Percentiles rank a stretch among this genome's conserved stretches.
Evolutionary conservation across 768 basidiomycete genomes (phyloP).

Genomic region (Amanita subjunquillea): DNA sequence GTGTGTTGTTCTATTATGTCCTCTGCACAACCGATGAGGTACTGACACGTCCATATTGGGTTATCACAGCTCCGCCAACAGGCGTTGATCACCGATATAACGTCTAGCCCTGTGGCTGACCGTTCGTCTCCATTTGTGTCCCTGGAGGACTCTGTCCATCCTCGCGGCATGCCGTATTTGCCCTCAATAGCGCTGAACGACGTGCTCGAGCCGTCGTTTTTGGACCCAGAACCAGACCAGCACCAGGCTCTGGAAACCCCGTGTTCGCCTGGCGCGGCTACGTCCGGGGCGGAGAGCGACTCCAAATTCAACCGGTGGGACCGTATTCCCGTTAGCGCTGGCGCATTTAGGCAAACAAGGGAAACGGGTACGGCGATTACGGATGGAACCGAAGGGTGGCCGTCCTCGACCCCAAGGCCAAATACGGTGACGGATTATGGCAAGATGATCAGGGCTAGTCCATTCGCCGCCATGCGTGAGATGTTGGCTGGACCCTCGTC

Average conservation of each 20-base stretch:
- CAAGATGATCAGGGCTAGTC: constrained; percentile 44
- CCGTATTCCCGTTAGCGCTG: constrained; percentile 57
- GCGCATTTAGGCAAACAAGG: constrained; percentile 60
- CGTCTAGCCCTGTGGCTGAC: constrained; percentile 1
- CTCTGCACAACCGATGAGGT: background rate
- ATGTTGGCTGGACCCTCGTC: constrained; percentile 19
- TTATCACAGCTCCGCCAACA: constrained; percentile 6
- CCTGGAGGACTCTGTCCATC: background rate
- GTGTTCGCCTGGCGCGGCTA: constrained; percentile 18
- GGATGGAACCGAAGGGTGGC: constrained; percentile 19
- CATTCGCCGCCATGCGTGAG: constrained; percentile 50
- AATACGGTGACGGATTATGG: constrained; percentile 30
- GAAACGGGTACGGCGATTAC: constrained; percentile 17
- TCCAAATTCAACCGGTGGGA: constrained; percentile 62
- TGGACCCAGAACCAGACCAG: constrained; percentile 40
- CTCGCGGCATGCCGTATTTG: background rate
- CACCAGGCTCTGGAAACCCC: constrained; percentile 2
- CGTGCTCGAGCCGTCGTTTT: constrained; percentile 65
- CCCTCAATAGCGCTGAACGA: constrained; percentile 56
- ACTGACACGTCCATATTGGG: constrained; percentile 11
- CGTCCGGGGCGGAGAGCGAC: constrained; percentile 16
- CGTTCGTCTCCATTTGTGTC: constrained; percentile 3
- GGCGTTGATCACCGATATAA: constrained; percentile 4
- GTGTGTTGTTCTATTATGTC: constrained; percentile 14
- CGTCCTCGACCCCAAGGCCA: constrained; percentile 22